Base-by-base conservation (phyloP, 163 green algal species). In the Chloroidium sp. region DNA sequence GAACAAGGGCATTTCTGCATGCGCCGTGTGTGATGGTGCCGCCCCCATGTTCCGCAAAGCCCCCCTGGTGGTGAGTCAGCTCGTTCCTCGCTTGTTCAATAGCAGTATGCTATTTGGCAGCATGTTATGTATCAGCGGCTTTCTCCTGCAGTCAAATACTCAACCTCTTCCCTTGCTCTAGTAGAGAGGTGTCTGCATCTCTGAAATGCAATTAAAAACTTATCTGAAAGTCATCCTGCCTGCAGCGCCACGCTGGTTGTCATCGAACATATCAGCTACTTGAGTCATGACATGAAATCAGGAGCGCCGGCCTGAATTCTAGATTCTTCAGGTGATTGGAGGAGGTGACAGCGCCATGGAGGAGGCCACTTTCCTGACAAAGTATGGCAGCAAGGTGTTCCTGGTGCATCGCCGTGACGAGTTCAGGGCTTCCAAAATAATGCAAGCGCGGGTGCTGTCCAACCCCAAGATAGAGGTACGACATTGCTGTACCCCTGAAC, bases 321-420 rank as follows among this genome's bases (percentile, higher is more conserved):
- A 82, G 81, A 91, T 92, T 13, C 92, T 97, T 59, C 92, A 89
- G 36, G 93, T 97, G 10, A 93, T 97, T 77, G 93, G 94, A 61
- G 95, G 92, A 13, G 94, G 95, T n/a, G 94, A 98, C 89, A 92
- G 83, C 61, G 95, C 95, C 13, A 94, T 95, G 88, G 95, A 98
- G 87, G 94, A 98, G 85, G 93, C 94, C 1, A 83, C 87, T 62
- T 97, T 97, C 82, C 85, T 98, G 3, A 97, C 95, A 3, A 94
- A 95, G 86, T 97, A 95, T 78, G 93, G 92, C 79, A 90, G 80
- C 82, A 95, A 96, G 80, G 84, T 98, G 3, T 96, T 95, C 88
- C 92, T 98, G 85, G 93, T 98, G 78, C 91, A 97, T 85, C 82
- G 92, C 64, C 89, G 92, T 61, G 91, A 96, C 82, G 86, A 92